phyloP scores from a whole-genome alignment of 352 stramenopile species.

The Achlya hypogyna region DNA sequence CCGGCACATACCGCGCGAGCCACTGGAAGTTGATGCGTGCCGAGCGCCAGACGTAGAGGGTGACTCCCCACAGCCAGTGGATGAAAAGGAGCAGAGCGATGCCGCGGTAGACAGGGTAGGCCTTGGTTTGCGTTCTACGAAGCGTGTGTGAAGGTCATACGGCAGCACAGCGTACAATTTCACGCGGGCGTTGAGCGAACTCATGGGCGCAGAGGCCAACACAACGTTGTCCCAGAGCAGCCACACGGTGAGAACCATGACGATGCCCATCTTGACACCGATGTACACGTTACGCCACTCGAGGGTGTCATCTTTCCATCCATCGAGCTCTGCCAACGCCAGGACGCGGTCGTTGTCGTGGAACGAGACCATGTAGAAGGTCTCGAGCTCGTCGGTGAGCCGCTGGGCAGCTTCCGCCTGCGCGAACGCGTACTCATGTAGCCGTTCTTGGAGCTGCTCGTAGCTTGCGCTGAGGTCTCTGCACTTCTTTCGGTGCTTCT shows the following conservation, averaged over 20 bases:
- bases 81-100: conserved; percentile 91
- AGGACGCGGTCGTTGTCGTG: conserved; percentile 65
- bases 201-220: background rate
- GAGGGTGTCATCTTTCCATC: conserved; percentile 56
- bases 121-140: conserved; percentile 15
- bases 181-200: background rate
- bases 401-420: conserved; percentile 31
- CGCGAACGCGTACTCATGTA: conserved; percentile 33
- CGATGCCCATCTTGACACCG: conserved; percentile 71
- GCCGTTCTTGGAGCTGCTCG: conserved; percentile 1
- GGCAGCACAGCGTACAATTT: background rate
- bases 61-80: conserved; percentile 92
- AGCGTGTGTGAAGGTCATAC: background rate
- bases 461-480: conserved; percentile 28
- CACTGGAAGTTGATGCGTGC: conserved; percentile 91
- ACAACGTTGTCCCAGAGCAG: conserved; percentile 87
- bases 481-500: conserved; percentile 92
- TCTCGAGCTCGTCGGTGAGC: conserved; percentile 49
- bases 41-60: conserved; percentile 88
- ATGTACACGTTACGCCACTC: conserved; percentile 78
- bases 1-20: background rate
- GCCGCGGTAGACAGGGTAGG: conserved; percentile 92
- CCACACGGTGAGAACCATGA: conserved; percentile 79
- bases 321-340: conserved; percentile 72
- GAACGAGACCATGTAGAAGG: conserved; percentile 58